A percentile compares a stretch with the other conserved stretches of the same genome.
Conservation (phyloP, 2,329 filamentous ascomycete species). For the Cyphellophora europaea region DNA sequence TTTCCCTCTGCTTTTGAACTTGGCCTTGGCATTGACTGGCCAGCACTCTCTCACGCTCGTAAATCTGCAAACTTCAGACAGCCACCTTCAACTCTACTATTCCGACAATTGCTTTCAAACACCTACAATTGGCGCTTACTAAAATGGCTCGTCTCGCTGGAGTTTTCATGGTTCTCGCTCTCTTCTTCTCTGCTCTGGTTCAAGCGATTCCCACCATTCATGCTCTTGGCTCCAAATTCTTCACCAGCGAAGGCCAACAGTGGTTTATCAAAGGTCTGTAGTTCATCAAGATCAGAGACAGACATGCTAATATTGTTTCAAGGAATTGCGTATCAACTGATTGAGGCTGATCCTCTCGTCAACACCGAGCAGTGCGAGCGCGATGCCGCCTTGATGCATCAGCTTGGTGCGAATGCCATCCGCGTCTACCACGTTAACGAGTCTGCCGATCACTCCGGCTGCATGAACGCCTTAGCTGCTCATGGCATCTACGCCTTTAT, state of each 20-base stretch:
- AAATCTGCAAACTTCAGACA: too few species aligned
- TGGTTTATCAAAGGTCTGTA: slow-evolving; percentile 73
- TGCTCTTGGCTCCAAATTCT: slow-evolving; percentile 73
- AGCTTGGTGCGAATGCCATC: slow-evolving; percentile 72
- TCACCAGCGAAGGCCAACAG: slow-evolving; percentile 68
- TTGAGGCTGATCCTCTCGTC: slow-evolving; percentile 64
- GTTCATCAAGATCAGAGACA: too few species aligned
- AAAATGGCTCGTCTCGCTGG: background rate
- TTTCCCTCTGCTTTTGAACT: too few species aligned
- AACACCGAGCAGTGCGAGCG: slow-evolving; percentile 66
- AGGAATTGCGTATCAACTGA: slow-evolving; percentile 66
- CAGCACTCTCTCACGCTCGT: too few species aligned
- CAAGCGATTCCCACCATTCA: slow-evolving; percentile 46
- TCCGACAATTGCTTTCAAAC: too few species aligned
- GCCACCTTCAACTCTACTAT: too few species aligned
- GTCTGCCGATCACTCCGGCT: slow-evolving; percentile 59
- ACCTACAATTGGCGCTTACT: too few species aligned
- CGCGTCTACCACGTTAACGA: slow-evolving; percentile 83
- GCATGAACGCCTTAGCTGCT: slow-evolving; percentile 71
- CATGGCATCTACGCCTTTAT: slow-evolving; percentile 77
- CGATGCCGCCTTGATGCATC: slow-evolving; percentile 69
- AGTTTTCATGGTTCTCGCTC: background rate
- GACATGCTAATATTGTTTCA: slow-evolving; percentile 3
- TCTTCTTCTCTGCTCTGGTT: slow-evolving; percentile 20
- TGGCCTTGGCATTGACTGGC: too few species aligned